Percentiles rank a stretch among this genome's conserved stretches.
Evolutionary conservation across 768 basidiomycete genomes (phyloP).

Genomic region (Hortiboletus campestris): DNA sequence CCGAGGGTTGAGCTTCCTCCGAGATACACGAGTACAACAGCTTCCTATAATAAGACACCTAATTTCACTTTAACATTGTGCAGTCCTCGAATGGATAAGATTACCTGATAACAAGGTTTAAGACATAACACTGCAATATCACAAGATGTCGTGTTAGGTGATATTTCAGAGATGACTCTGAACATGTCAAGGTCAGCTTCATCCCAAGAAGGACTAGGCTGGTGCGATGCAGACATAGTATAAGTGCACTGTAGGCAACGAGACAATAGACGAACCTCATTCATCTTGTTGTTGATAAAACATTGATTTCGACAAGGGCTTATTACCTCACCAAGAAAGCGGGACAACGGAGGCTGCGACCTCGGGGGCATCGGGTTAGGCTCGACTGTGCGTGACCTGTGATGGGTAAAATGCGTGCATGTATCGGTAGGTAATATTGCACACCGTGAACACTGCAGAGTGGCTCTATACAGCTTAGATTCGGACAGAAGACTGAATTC

Average conservation of each 20-base stretch:
- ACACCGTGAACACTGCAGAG: constrained; percentile 52
- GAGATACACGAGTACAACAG: constrained; percentile 6
- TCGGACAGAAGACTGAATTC: constrained; percentile 50
- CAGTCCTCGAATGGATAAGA: neutral
- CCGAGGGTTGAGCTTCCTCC: neutral
- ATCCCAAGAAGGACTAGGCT: constrained; percentile 41
- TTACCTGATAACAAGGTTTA: constrained; percentile 62
- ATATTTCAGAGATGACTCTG: constrained; percentile 38
- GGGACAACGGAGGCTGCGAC: neutral
- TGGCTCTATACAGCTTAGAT: constrained; percentile 47
- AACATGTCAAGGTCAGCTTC: constrained; percentile 40
- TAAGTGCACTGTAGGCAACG: neutral
- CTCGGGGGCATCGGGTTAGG: constrained; percentile 14
- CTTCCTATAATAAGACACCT: constrained; percentile 26
- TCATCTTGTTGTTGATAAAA: constrained; percentile 18
- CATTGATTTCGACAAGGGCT: constrained; percentile 29
- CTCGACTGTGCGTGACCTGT: constrained; percentile 20
- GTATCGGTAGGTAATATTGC: constrained; percentile 10
- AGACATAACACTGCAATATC: constrained; percentile 52
- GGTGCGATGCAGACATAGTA: neutral
- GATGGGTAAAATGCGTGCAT: constrained; percentile 18
- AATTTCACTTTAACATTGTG: constrained; percentile 1
- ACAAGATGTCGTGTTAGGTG: constrained; percentile 49
- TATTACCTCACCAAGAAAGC: constrained; percentile 4
- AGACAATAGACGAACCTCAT: constrained; percentile 12